Evolutionary conservation across 2,329 filamentous ascomycete species (phyloP).

Genomic region (Claviceps africana): DNA sequence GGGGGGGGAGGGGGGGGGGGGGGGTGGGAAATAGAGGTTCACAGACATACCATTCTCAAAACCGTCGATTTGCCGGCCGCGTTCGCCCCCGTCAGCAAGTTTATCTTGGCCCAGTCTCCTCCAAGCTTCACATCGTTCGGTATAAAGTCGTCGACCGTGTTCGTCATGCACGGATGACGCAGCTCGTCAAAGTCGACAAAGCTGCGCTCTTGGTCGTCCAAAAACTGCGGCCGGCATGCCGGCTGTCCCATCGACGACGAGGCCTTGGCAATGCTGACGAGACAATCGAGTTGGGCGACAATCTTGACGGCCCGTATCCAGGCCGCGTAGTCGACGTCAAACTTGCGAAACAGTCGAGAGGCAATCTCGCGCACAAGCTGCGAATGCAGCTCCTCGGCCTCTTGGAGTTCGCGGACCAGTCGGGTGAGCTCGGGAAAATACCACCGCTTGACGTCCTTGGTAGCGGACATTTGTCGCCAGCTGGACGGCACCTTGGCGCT

Average conservation of each 20-base stretch:
- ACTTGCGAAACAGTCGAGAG: constrained; percentile 68
- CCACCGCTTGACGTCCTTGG: constrained; percentile 78
- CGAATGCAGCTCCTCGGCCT: constrained; percentile 84
- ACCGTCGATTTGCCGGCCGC: constrained; percentile 96
- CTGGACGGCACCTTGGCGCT: constrained; percentile 67
- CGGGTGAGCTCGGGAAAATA: constrained; percentile 75
- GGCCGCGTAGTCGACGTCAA: constrained; percentile 70
- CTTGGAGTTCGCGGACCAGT: constrained; percentile 76
- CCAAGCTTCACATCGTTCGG: constrained; percentile 87
- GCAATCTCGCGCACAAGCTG: constrained; percentile 84
- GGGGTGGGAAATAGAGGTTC: not conserved
- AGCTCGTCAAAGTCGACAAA: constrained; percentile 86
- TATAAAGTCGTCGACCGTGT: constrained; percentile 84
- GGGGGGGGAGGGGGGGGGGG: not conserved
- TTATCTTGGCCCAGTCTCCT: constrained; percentile 68
- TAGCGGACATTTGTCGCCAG: constrained; percentile 96
- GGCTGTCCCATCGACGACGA: constrained; percentile 74
- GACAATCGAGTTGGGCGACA: constrained; percentile 82
- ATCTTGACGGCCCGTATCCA: constrained; percentile 89
- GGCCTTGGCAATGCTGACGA: constrained; percentile 83
- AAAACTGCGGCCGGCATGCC: constrained; percentile 76
- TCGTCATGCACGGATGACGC: constrained; percentile 87
- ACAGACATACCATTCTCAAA: constrained; percentile 64
- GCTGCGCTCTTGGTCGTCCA: constrained; percentile 63
- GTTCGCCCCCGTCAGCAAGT: constrained; percentile 86